Percentiles rank a stretch among this genome's conserved stretches.
phyloP scores from a whole-genome alignment of 176 grass and related monocot genomes.

The Olyra latifolia region DNA sequence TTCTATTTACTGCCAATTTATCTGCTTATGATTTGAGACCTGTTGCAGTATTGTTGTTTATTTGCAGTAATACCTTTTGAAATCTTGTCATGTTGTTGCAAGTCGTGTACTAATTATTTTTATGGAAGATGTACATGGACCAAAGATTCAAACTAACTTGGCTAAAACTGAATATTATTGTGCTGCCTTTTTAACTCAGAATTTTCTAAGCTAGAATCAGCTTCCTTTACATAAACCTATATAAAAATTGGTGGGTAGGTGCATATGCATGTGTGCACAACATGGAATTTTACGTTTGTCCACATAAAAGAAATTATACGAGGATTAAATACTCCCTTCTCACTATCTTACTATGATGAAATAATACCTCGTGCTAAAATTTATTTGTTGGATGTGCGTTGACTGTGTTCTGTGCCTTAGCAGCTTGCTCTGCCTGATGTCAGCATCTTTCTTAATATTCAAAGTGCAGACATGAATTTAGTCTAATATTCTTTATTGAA shows the following conservation, averaged over 20 bases:
- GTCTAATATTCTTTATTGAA: too few relatives aligned
- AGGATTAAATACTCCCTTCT: too few relatives aligned
- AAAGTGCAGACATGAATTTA: too few relatives aligned
- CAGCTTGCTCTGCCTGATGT: too few relatives aligned
- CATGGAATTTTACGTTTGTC: too few relatives aligned
- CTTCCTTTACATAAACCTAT: background rate
- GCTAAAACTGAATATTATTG: background rate
- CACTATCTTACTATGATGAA: too few relatives aligned
- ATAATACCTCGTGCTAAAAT: too few relatives aligned
- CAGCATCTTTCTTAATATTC: too few relatives aligned
- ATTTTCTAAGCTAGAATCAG: background rate
- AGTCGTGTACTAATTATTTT: background rate
- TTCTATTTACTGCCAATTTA: background rate
- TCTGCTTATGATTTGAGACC: background rate
- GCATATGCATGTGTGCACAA: background rate
- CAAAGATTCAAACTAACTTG: background rate
- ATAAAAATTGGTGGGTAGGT: background rate
- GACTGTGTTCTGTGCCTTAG: too few relatives aligned
- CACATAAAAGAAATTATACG: too few relatives aligned
- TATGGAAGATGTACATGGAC: background rate
- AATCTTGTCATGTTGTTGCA: background rate
- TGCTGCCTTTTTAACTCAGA: background rate
- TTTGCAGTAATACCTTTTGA: background rate
- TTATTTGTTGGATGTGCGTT: too few relatives aligned
- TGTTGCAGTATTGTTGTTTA: background rate